Percentiles rank a stretch among this genome's conserved stretches.
phyloP scores from a whole-genome alignment of 352 stramenopile species.

The Phytophthora litchii region DNA sequence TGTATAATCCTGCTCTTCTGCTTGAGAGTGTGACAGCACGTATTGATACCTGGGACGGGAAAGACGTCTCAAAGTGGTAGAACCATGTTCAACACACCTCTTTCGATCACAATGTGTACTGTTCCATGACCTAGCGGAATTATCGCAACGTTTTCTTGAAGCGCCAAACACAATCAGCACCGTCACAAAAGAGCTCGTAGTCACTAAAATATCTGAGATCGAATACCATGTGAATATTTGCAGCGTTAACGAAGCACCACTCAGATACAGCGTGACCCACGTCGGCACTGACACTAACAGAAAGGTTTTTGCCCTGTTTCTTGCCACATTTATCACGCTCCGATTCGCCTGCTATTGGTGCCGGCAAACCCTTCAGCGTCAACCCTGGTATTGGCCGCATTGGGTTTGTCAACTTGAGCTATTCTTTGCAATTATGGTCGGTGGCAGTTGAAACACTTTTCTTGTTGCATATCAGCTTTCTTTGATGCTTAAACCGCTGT shows the following conservation, averaged over 20 bases:
- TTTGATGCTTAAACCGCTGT: background rate
- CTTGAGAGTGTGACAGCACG: too few species aligned
- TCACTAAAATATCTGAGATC: too few species aligned
- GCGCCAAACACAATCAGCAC: too few species aligned
- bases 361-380: background rate
- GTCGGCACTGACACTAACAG: background rate
- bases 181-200: too few species aligned
- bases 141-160: too few species aligned
- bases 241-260: slow-evolving; percentile 21
- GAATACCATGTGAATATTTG: slow-evolving; percentile 7
- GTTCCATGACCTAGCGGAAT: too few species aligned
- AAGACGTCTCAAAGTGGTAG: too few species aligned
- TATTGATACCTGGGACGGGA: too few species aligned
- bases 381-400: background rate
- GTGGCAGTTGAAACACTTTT: slow-evolving; percentile 12
- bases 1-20: too few species aligned
- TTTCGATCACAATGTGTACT: too few species aligned
- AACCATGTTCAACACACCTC: too few species aligned
- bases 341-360: background rate
- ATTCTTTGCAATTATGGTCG: background rate
- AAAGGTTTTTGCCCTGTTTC: background rate
- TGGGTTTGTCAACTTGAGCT: background rate
- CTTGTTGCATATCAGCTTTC: slow-evolving; percentile 8
- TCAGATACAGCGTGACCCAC: background rate
- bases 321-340: background rate